Evolutionary conservation across 257 asterid species (phyloP), one percentile per base, ranked within the genome.

Genomic region (Buddleja alternifolia): DNA sequence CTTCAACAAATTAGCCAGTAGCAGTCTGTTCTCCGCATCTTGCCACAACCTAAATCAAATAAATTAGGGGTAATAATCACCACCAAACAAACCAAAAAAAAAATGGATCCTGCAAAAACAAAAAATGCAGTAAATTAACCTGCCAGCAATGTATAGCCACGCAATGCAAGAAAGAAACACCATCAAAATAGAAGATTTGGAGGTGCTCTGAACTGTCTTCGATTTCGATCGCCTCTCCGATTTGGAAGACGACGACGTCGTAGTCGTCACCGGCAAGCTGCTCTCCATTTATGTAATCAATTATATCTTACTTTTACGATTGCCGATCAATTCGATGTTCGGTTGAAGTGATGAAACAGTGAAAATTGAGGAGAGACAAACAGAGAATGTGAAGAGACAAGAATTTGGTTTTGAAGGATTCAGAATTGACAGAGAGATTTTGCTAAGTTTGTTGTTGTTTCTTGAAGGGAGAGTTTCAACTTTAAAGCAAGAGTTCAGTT

Each of bases 91-190:
- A n/a, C 50, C 17, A 37, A 15, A 39, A 59, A 34, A 34, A 19
- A 10, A 17, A 24, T 0, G 5, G 9, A 29, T n/a, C n/a, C n/a
- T n/a, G n/a, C 29, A 3, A 4, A 8, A 7, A 11, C 2, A 15
- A 10, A 36, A 57, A 57, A 61, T 51, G 60, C 20, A 60, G 58
- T 29, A 21, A 63, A 72, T 48, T 62, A 4, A 87, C 98, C 98
- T 78, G 71, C 98, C 98, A 29, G 97, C 96, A 17, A 92, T 79
- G 75, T 92, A 92, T 59, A 90, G 92, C 90, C 98, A 92, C 54
- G 97, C 97, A 68, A 92, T 65, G 86, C 97, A 89, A 37, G 97
- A 86, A 39, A 89, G 74, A 66, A 92, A 86, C 17, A 81, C 85
- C 85, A 92, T 29, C 0, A 90, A 14, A 6, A 90, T 59, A 60